Evolutionary conservation across 1,139 yeast genomes (phyloP).

Genomic region (Eremothecium coryli): DNA sequence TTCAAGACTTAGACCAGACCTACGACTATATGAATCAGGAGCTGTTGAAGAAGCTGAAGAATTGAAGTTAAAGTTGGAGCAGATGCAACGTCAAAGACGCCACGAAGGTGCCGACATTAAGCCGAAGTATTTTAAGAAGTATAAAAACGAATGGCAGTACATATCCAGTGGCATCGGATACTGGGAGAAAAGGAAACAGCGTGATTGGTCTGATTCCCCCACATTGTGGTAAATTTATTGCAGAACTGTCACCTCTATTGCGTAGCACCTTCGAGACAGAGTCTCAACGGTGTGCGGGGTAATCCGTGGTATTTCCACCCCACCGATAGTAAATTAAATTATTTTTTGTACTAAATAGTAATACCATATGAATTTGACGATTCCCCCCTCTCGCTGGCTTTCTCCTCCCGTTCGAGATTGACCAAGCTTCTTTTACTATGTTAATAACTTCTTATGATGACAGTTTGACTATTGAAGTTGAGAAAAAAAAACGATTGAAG

Average conservation of each 20-base stretch:
- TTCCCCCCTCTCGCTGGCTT: too few relatives aligned
- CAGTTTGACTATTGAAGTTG: too few relatives aligned
- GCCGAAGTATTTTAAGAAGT: slow-evolving; percentile 58
- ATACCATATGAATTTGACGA: too few relatives aligned
- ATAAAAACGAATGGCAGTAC: slow-evolving; percentile 50
- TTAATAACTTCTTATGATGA: too few relatives aligned
- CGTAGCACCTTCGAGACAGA: too few relatives aligned
- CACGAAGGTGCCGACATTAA: slow-evolving; percentile 42
- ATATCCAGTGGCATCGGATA: slow-evolving; percentile 58
- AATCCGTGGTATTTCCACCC: too few relatives aligned
- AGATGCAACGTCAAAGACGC: slow-evolving; percentile 70
- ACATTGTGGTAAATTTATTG: slow-evolving; percentile 40
- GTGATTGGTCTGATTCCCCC: slow-evolving; percentile 50
- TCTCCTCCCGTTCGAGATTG: too few relatives aligned
- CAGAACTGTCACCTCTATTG: not conserved
- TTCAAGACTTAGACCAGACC: slow-evolving; percentile 83
- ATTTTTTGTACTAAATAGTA: too few relatives aligned
- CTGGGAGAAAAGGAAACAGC: slow-evolving; percentile 64
- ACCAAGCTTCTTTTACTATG: too few relatives aligned
- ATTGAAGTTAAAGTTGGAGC: slow-evolving; percentile 61
- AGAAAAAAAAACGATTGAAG: too few relatives aligned
- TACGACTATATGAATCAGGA: slow-evolving; percentile 62
- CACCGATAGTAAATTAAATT: too few relatives aligned
- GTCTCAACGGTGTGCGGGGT: too few relatives aligned
- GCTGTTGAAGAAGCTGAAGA: slow-evolving; percentile 60